Evolutionary conservation across 1,284 basidiomycete genomes (phyloP).

Genomic region (Albatrellus sp.): DNA sequence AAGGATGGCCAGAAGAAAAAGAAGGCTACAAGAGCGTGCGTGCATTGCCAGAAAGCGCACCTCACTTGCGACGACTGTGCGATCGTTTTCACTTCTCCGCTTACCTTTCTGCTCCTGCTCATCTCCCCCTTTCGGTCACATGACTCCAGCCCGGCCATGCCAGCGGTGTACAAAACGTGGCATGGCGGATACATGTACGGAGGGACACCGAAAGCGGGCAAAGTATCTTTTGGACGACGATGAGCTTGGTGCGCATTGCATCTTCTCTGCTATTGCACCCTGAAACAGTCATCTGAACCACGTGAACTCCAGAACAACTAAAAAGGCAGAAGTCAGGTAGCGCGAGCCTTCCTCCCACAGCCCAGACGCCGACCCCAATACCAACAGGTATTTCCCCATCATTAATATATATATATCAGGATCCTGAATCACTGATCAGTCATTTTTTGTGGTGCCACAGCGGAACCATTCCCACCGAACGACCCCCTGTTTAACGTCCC

Average conservation of each 20-base stretch:
- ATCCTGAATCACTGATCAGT: not conserved
- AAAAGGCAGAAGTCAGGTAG: constrained; percentile 9
- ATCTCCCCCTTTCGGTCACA: constrained; percentile 1
- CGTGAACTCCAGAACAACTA: constrained; percentile 7
- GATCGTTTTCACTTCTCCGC: constrained; percentile 17
- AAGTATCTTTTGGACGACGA: constrained; percentile 93
- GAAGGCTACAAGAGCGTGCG: constrained; percentile 87
- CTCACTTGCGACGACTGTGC: constrained; percentile 94
- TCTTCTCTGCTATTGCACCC: constrained; percentile 12
- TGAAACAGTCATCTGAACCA: constrained; percentile 23
- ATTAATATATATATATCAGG: not conserved
- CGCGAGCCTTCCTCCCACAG: not conserved
- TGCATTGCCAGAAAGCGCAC: constrained; percentile 92
- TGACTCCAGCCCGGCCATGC: constrained; percentile 74
- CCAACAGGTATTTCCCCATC: constrained; percentile 6
- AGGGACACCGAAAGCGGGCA: constrained; percentile 94
- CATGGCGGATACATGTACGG: constrained; percentile 78
- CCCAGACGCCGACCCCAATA: constrained; percentile 7
- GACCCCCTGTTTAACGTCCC: constrained; percentile 52
- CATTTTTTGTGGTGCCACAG: constrained; percentile 14
- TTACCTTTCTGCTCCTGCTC: constrained; percentile 10
- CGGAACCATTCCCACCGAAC: constrained; percentile 36
- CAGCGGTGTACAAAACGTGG: constrained; percentile 92
- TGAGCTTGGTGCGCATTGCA: constrained; percentile 59
- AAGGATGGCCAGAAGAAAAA: constrained; percentile 78